Evolutionary conservation across 1,139 yeast species (phyloP).

Genomic region (Scheffersomyces segobiensis): DNA sequence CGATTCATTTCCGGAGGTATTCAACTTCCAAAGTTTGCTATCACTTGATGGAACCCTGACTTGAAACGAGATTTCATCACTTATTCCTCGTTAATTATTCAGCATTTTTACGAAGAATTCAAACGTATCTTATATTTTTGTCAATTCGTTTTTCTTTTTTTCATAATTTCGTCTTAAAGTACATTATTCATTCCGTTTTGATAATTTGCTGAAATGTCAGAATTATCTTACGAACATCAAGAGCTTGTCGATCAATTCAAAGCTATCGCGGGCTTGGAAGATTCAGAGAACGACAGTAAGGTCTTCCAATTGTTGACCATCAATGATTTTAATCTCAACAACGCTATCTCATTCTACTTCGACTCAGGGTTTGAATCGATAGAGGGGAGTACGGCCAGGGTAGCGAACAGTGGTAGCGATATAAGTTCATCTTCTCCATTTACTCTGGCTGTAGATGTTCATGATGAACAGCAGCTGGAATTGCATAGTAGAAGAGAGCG

Average conservation of each 20-base stretch:
- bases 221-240: conserved; percentile 5
- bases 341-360: conserved; percentile 50
- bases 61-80: background rate
- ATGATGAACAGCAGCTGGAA: conserved; percentile 5
- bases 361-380: conserved; percentile 47
- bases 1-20: background rate
- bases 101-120: background rate
- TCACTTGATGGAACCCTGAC: background rate
- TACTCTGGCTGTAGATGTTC: conserved; percentile 10
- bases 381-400: conserved; percentile 1
- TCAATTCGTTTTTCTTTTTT: background rate
- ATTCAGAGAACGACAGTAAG: conserved; percentile 34
- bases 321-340: conserved; percentile 51
- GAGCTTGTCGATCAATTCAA: conserved; percentile 39
- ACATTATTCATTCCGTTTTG: background rate
- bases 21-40: background rate
- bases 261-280: conserved; percentile 43
- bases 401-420: background rate
- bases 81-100: background rate
- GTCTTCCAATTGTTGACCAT: conserved; percentile 38
- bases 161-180: background rate
- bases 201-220: background rate
- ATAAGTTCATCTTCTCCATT: conserved; percentile 1
- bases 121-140: background rate
- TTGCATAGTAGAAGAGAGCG: background rate